These are phyloP conservation scores for Sisymbrium altissimum DNA, from an alignment of 345 rosid genomes.

Conservation along the genomic window DNA sequence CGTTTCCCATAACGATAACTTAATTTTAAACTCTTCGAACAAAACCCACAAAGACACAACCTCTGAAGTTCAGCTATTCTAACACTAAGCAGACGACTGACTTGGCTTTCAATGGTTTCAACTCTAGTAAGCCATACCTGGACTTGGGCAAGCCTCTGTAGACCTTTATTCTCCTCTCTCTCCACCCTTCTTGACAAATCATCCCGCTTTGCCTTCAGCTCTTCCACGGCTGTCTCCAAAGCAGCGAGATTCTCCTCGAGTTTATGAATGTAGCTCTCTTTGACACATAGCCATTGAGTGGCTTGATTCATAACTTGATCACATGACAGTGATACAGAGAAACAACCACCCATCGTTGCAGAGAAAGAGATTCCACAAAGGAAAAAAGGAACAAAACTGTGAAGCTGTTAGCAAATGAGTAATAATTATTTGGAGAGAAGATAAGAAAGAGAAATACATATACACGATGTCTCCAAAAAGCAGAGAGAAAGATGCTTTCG, in stretches of 20 bases:
- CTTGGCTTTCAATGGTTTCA: not conserved
- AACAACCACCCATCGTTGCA: constrained; percentile 7
- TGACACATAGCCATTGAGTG: not conserved
- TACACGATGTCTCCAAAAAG: too few relatives aligned
- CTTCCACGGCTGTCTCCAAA: not conserved
- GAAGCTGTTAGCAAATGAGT: too few relatives aligned
- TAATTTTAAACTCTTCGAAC: not conserved
- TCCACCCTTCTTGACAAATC: not conserved
- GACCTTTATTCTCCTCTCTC: not conserved
- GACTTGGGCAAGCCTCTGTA: not conserved
- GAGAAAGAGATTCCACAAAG: not conserved
- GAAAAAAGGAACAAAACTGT: too few relatives aligned
- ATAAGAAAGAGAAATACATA: not conserved
- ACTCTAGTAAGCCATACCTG: constrained; percentile 14
- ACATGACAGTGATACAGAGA: not conserved
- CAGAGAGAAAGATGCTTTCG: too few relatives aligned
- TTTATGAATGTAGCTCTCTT: not conserved
- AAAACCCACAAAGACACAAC: constrained; percentile 4
- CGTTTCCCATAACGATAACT: constrained; percentile 5
- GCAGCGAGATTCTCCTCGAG: not conserved
- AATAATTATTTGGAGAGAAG: not conserved
- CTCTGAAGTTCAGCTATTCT: not conserved
- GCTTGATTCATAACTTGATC: not conserved
- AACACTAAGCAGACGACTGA: not conserved
- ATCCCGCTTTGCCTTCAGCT: not conserved